These are phyloP conservation scores for Rhizophlyctis rosea DNA, from an alignment of 192 early-diverging fungal genomes.

Conservation along the genomic window DNA sequence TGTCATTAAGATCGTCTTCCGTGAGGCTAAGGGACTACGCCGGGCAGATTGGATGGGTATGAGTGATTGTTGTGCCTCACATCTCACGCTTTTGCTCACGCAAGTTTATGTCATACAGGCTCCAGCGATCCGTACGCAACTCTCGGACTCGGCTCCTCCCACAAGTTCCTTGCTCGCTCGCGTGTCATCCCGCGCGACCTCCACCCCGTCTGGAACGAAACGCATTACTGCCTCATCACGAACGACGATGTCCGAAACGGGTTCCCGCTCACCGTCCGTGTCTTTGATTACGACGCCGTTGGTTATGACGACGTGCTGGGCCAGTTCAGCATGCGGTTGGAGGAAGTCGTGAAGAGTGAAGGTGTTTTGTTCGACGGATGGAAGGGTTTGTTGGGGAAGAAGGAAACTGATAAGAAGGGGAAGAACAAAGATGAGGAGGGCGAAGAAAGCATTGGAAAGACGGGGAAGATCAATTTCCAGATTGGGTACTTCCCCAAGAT, in stretches of 20 bases:
- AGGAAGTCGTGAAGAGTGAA: conserved; percentile 24
- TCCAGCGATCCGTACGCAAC: conserved; percentile 26
- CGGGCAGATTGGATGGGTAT: conserved; percentile 17
- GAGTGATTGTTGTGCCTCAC: too few species aligned
- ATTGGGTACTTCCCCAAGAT: conserved; percentile 28
- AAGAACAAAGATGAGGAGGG: conserved; percentile 6
- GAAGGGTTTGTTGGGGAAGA: conserved; percentile 23
- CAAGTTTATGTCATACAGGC: neutral
- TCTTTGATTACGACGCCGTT: conserved; percentile 26
- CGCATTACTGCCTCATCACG: conserved; percentile 26
- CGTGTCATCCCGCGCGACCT: conserved; percentile 23
- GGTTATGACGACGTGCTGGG: conserved; percentile 23
- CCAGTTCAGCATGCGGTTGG: conserved; percentile 15
- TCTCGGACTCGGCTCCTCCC: conserved; percentile 14
- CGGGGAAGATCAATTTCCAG: conserved; percentile 25
- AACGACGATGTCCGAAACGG: conserved; percentile 28
- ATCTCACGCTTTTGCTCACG: too few species aligned
- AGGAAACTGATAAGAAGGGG: neutral
- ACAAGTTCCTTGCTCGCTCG: conserved; percentile 19
- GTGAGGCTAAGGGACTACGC: conserved; percentile 13
- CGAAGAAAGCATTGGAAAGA: conserved; percentile 14
- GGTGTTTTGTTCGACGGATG: conserved; percentile 27
- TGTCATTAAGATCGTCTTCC: conserved; percentile 27
- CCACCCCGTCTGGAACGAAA: conserved; percentile 31
- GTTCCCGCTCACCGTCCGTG: conserved; percentile 18